Base-by-base conservation (phyloP, 2,329 filamentous ascomycete genomes). In the Mycosphaerelloides madeirae region DNA sequence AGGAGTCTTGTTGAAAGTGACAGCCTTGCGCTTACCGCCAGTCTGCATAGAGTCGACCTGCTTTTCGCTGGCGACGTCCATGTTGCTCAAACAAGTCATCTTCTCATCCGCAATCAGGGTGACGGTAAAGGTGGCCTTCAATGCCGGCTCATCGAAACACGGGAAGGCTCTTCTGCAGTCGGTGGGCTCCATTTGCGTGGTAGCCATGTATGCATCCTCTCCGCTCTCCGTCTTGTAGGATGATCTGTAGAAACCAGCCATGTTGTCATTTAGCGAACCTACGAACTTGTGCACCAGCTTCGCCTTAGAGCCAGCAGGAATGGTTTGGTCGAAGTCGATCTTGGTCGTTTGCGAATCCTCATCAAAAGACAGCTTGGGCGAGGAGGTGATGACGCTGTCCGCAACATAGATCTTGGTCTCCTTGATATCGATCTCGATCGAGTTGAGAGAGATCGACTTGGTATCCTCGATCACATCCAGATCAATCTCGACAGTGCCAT, bases 201-300 rank as follows among this genome's bases (percentile, higher is more conserved):
- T 91, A 20, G 90, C 91, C 62, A 97, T 76, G 65, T 90, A 85
- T 55, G 85, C 86, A 46, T 84, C 82, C 48, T 80, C 80, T 31
- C 91, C 91, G 61, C 93, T 81, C 38, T 79, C 70, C 49, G 81
- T 83, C 74, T 93, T 94, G 76, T 91, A 97, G 6, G 88, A 94
- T 1, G 89, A 95, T 46, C 91, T 82, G 71, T 97, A 97, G 78
- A 97, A 97, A 37, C 91, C 91, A 38, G 90, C 90, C 88, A 97
- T 95, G 70, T 93, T 91, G 66, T 95, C 87, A 67, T 95, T 95
- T 60, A 95, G 72, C 33, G 75, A 77, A 31, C 89, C 89, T 8
- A 79, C 83, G 68, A 94, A 95, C 56, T 78, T 83, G 59, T 89
- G 80, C 61, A 83, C 82, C 50, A 94, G 70, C 68, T 83, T 82